phyloP scores from a whole-genome alignment of 192 early-diverging fungal genomes.

The Coemansia erecta region DNA sequence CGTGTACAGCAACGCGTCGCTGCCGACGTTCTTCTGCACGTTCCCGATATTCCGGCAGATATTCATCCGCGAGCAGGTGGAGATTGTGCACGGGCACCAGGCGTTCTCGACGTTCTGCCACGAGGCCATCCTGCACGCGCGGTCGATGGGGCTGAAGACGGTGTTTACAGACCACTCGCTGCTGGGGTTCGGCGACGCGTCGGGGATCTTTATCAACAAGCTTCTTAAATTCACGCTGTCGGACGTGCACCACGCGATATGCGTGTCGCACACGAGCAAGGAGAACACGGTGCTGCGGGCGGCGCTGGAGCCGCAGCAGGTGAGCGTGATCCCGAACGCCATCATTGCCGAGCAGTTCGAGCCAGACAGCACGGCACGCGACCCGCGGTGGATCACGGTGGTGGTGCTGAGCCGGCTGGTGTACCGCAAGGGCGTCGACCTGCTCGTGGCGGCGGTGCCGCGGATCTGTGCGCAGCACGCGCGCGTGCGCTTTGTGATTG shows the following conservation, averaged over 20 bases:
- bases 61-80: conserved; percentile 83
- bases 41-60: conserved; percentile 94
- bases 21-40: conserved; percentile 88
- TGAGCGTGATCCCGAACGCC: conserved; percentile 97
- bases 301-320: conserved; percentile 80
- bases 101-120: conserved; percentile 94
- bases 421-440: conserved; percentile 93
- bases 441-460: conserved; percentile 89
- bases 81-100: conserved; percentile 95
- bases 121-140: conserved; percentile 92
- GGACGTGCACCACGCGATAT: conserved; percentile 97
- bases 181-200: conserved; percentile 93
- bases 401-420: conserved; percentile 89
- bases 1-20: conserved; percentile 80
- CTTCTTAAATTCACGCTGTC: conserved; percentile 93
- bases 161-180: conserved; percentile 98
- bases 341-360: conserved; percentile 89
- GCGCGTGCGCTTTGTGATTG: conserved; percentile 89
- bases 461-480: conserved; percentile 77
- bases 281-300: conserved; percentile 98
- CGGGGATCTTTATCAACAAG: conserved; percentile 94
- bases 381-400: conserved; percentile 85
- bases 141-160: conserved; percentile 91
- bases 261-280: conserved; percentile 98
- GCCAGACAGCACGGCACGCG: conserved; percentile 73